Evolutionary conservation across 257 asterid species (phyloP), one percentile per base, ranked within the genome.

Genomic region (Przewalskia tangutica): DNA sequence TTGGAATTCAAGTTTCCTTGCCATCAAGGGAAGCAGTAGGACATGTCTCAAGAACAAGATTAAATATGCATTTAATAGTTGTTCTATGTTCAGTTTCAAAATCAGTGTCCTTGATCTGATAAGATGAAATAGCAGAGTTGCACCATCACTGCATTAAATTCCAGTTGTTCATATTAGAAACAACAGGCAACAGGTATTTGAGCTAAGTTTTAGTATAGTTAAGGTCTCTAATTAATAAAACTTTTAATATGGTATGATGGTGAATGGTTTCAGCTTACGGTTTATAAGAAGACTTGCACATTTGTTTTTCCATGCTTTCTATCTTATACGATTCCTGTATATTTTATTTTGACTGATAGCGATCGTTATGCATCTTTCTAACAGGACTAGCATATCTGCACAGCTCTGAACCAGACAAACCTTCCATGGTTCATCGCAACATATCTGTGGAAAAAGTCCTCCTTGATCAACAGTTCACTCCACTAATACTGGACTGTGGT

Each of bases 301-400:
- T 65, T 23, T 40, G 32, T 48, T 48, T 2, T 48, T 14, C 14
- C 36, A 3, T 7, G 20, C 75, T 1, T 36, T 16, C 73, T 65
- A 64, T 36, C 48, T 34, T 14, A 65, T 16, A 34, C 36, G 75
- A 36, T 65, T 36, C 13, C 27, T 65, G 8, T 34, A 67, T 67
- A 40, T 40, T 40, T 40, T 50, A 20, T 20, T 73, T 73, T 73
- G 60, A 6, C 44, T 73, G 13, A 73, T 48, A 27, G 32, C 32
- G 32, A 12, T 4, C 7, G 1, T 48, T 73, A 7, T 79, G 75
- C 59, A 11, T 83, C 32, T 81, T 20, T 85, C 18, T 20, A 54
- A 82, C 92, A 96, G 99, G 99, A 10, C 58, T 96, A 4, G 91
- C 83, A 83, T 96, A 93, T 81, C 81, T 96, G 82, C 99, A 94